phyloP scores from a whole-genome alignment of 2,329 filamentous ascomycete genomes.

The Tympanopsis confertula region DNA sequence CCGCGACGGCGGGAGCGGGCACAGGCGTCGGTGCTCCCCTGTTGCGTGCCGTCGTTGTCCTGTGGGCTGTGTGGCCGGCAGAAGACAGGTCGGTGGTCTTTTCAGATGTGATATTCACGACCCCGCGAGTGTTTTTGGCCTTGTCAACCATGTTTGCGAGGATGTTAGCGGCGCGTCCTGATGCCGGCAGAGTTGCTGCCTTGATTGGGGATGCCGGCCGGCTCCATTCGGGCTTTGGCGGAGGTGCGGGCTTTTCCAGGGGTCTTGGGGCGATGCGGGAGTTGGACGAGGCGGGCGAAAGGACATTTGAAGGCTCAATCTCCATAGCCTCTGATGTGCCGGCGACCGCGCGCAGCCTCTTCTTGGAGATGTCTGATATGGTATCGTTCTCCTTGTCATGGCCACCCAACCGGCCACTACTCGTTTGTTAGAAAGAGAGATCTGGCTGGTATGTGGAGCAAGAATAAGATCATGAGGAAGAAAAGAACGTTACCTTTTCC shows the following conservation, averaged over 20 bases:
- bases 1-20: constrained; percentile 21
- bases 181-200: constrained; percentile 19
- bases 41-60: constrained; percentile 17
- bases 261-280: constrained; percentile 52
- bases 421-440: too few relatives aligned
- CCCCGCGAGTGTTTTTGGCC: constrained; percentile 39
- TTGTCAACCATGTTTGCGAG: constrained; percentile 48
- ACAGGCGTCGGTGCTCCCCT: constrained; percentile 18
- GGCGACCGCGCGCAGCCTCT: constrained; percentile 38
- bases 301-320: constrained; percentile 43
- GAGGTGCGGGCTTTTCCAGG: constrained; percentile 30
- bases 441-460: too few relatives aligned
- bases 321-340: constrained; percentile 27
- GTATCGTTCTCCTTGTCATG: constrained; percentile 70
- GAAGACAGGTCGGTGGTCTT: constrained; percentile 32
- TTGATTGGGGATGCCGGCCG: constrained; percentile 55
- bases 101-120: constrained; percentile 12
- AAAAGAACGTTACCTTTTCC: too few relatives aligned
- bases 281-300: constrained; percentile 77
- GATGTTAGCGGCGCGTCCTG: constrained; percentile 25
- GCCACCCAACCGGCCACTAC: constrained; percentile 50
- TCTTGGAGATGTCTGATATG: constrained; percentile 61
- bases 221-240: constrained; percentile 42
- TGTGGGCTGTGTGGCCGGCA: constrained; percentile 24
- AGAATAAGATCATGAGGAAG: too few relatives aligned